Conservation (phyloP, 192 early-diverging fungal species). For the Podila epicladia region DNA sequence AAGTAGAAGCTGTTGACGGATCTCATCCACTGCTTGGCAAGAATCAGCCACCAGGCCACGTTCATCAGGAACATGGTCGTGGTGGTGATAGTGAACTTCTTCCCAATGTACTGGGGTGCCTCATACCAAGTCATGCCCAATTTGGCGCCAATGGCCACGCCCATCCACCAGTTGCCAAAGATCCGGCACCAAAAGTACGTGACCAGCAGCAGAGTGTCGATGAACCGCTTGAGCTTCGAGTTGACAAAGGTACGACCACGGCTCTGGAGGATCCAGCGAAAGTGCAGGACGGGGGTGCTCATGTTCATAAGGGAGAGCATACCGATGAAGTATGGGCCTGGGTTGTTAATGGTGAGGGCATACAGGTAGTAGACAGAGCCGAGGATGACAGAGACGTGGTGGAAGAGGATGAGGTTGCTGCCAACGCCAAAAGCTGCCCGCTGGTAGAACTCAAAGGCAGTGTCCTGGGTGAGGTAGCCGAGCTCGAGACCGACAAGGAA, state of each 20-base stretch:
- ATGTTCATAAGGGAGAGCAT: slow-evolving; percentile 52
- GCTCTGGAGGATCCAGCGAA: slow-evolving; percentile 43
- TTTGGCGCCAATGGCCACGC: slow-evolving; percentile 48
- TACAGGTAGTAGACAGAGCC: slow-evolving; percentile 47
- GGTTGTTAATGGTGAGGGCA: slow-evolving; percentile 33
- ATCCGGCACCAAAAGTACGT: slow-evolving; percentile 53
- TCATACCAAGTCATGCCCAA: slow-evolving; percentile 45
- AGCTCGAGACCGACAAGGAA: slow-evolving; percentile 52
- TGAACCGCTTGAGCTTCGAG: slow-evolving; percentile 43
- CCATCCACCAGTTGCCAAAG: slow-evolving; percentile 53
- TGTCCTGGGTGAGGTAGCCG: slow-evolving; percentile 46
- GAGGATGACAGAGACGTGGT: slow-evolving; percentile 46
- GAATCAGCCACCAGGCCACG: slow-evolving; percentile 45
- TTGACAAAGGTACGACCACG: slow-evolving; percentile 36
- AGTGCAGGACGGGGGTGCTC: slow-evolving; percentile 48
- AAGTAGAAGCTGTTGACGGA: slow-evolving; percentile 50
- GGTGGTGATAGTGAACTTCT: slow-evolving; percentile 47
- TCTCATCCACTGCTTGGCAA: slow-evolving; percentile 41
- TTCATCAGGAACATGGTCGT: slow-evolving; percentile 49
- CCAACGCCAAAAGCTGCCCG: slow-evolving; percentile 39
- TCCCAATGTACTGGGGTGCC: slow-evolving; percentile 31
- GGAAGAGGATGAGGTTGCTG: slow-evolving; percentile 52
- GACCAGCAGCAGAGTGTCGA: slow-evolving; percentile 40
- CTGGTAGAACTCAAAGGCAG: slow-evolving; percentile 51
- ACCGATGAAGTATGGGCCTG: slow-evolving; percentile 48